Percentiles rank a stretch among this genome's conserved stretches.
Evolutionary conservation across 495 filamentous ascomycete genomes (phyloP).

Genomic region (Aspergillus wentii): DNA sequence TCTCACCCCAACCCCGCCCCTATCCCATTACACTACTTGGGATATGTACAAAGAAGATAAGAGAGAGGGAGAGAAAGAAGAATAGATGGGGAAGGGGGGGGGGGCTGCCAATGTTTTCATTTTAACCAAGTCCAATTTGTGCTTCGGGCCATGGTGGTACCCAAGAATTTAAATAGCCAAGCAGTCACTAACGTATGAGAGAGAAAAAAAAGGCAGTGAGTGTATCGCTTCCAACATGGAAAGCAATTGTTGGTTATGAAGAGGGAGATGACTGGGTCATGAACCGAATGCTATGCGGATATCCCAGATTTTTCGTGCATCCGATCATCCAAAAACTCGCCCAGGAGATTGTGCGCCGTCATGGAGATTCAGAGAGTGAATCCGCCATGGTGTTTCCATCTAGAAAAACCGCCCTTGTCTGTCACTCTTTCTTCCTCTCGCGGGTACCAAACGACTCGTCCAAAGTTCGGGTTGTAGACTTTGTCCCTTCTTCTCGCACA

Average conservation of each 20-base stretch:
- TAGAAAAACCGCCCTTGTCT: slow-evolving; percentile 57
- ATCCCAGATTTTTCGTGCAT: slow-evolving; percentile 94
- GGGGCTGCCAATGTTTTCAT: no score
- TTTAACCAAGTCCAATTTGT: no score
- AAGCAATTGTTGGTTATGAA: slow-evolving; percentile 84
- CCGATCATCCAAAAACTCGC: slow-evolving; percentile 73
- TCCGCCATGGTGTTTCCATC: slow-evolving; percentile 81
- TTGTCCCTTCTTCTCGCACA: slow-evolving; percentile 50
- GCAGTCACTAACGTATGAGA: slow-evolving; percentile 12
- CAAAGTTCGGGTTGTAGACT: slow-evolving; percentile 60
- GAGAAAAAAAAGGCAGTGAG: slow-evolving; percentile 87
- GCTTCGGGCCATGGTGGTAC: no score
- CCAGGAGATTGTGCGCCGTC: slow-evolving; percentile 56
- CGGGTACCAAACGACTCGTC: slow-evolving; percentile 41
- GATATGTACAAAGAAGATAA: no score
- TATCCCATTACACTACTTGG: neutral
- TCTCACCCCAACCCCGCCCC: slow-evolving; percentile 10
- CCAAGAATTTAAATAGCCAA: no score
- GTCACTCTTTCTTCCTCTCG: slow-evolving; percentile 63
- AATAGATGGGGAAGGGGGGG: no score
- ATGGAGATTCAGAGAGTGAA: slow-evolving; percentile 55
- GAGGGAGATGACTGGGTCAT: slow-evolving; percentile 86
- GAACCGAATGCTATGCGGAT: slow-evolving; percentile 80
- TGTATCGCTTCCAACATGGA: slow-evolving; percentile 94
- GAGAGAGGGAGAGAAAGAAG: no score